Percentiles rank a stretch among this genome's conserved stretches.
phyloP scores from a whole-genome alignment of 2,329 filamentous ascomycete species.

The Aspergillus versicolor region DNA sequence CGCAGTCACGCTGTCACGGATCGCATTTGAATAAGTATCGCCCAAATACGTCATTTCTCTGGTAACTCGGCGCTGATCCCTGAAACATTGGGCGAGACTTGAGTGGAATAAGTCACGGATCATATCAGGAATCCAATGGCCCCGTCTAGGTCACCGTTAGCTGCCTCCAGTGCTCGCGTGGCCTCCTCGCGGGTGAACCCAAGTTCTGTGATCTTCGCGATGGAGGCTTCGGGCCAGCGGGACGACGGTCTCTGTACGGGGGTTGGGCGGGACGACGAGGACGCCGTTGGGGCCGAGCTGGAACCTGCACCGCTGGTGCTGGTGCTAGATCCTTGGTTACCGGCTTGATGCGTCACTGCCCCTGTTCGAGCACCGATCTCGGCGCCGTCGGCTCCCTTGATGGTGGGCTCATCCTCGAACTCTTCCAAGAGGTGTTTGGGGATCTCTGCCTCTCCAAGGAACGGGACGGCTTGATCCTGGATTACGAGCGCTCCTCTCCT shows the following conservation, averaged over 20 bases:
- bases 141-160: conserved; percentile 80
- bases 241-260: conserved; percentile 26
- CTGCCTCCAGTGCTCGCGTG: conserved; percentile 75
- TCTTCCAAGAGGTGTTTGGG: conserved; percentile 76
- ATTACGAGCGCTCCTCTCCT: conserved; percentile 82
- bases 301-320: not conserved
- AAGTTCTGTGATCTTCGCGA: conserved; percentile 73
- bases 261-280: conserved; percentile 25
- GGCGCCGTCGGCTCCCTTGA: conserved; percentile 83
- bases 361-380: conserved; percentile 82
- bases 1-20: too few species aligned
- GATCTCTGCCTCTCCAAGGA: conserved; percentile 89
- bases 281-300: conserved; percentile 17
- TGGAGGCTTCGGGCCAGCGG: conserved; percentile 59
- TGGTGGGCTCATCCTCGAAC: conserved; percentile 74
- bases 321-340: conserved; percentile 16
- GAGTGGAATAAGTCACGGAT: conserved; percentile 8
- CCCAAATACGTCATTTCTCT: conserved; percentile 2
- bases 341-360: conserved; percentile 50
- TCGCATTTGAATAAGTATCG: conserved; percentile 1
- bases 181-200: conserved; percentile 77
- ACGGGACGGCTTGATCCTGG: conserved; percentile 81
- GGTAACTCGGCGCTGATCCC: conserved; percentile 1
- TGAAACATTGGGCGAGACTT: not conserved
- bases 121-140: conserved; percentile 77